Base-by-base conservation (phyloP, 345 rosid species). In the Moricandia arvensis region DNA sequence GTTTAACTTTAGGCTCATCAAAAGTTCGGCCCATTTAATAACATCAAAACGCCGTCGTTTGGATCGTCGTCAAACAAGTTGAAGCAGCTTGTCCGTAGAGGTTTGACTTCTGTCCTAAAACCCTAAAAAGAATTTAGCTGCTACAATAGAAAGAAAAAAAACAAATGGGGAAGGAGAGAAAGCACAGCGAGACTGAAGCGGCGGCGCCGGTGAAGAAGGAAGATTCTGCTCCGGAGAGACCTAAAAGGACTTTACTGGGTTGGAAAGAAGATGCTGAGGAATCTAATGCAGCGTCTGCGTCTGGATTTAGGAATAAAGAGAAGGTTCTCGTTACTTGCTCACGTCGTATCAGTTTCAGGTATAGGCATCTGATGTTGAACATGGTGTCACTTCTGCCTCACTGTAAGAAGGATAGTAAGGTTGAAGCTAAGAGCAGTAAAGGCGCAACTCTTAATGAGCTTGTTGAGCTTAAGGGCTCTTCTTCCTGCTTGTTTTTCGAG, bases 341-440 rank as follows among this genome's bases (percentile, higher is more conserved):
- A 15, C 93, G 99, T 17, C 90, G 96, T 3, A 95, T 92, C 80
- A 92, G 80, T 84, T 92, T n/a, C 87, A 89, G 97, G 91, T 95
- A 87, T 74, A 88, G 97, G 81, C 97, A 92, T 80, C 72, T 95
- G 92, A 92, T 94, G 97, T 65, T 94, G 86, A 92, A 94, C 78
- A 74, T 94, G 75, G 93, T 94, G 38, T 90, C 97, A 7, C 89
- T 95, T 73, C 59, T 95, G 62, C 96, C 99, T 41, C 99, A 92
- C 45, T 89, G 97, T 76, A 95, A 95, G 91, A 90, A 92, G 82
- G 96, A 95, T 74, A 95, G 84, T 76, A 95, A 95, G 77, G 93
- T 92, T 2, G 99, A 95, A 70, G 83, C 97, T 26, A 86, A 71
- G 76, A 87, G 91, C 37, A 89, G 84, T 67, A 91, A 90, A 78